These are phyloP conservation scores for Sphagnum tenellum DNA, from an alignment of 225 moss, liverwort and hornwort genomes.

Conservation along the genomic window DNA sequence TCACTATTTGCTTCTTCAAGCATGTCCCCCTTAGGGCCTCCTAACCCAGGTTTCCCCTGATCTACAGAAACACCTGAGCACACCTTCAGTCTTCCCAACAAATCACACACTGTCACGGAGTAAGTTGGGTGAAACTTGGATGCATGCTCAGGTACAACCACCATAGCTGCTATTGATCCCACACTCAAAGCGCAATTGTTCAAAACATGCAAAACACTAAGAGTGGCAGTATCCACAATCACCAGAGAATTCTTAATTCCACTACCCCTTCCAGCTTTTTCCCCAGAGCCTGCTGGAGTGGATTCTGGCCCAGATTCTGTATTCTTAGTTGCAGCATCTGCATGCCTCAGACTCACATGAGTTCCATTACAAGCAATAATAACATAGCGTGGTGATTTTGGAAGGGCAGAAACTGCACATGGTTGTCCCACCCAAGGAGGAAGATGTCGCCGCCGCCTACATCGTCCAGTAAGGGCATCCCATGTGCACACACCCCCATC, in stretches of 20 bases:
- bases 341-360: background rate
- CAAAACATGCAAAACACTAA: conserved; percentile 7
- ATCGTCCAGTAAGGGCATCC: conserved; percentile 6
- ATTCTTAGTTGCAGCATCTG: background rate
- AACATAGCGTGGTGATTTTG: conserved; percentile 3
- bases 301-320: background rate
- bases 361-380: conserved; percentile 4
- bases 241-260: conserved; percentile 2
- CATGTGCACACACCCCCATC: conserved; percentile 9
- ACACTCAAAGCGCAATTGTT: conserved; percentile 5
- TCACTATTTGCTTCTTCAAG: background rate
- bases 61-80: conserved; percentile 7
- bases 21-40: background rate
- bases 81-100: conserved; percentile 2
- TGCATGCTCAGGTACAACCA: background rate
- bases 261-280: conserved; percentile 1
- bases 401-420: conserved; percentile 5
- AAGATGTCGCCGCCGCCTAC: conserved; percentile 4
- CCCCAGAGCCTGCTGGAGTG: background rate
- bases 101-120: background rate
- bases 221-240: conserved; percentile 6
- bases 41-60: conserved; percentile 3
- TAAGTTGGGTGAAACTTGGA: background rate
- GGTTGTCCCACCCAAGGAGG: conserved; percentile 10
- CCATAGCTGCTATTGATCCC: conserved; percentile 1